Base-by-base conservation (phyloP, 768 basidiomycete genomes). In the Leccinellum albellum region DNA sequence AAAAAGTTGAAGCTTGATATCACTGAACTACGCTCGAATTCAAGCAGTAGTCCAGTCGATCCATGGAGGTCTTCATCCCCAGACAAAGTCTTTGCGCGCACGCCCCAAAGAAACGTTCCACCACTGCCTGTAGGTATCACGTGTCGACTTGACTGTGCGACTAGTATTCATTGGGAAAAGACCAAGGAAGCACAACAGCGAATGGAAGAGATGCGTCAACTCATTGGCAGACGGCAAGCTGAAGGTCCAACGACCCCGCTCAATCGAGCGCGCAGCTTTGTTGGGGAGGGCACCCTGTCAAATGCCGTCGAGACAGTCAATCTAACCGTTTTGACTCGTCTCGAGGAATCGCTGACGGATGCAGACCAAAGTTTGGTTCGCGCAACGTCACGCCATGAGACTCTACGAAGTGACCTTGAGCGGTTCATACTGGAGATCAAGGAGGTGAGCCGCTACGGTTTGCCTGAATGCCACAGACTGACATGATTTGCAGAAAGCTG, bases 161-260 rank as follows among this genome's bases (percentile, higher is more conserved):
- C 45, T 20, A 44, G 35, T 59, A 31, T 46, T 66, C 37, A 61
- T 50, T 31, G 17, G 45, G 52, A 49, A 91, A 62, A 93, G 91
- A 88, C 82, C 13, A 85, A 73, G 65, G 90, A 85, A 54, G 89
- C 90, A 33, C 85, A 85, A 62, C 85, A 86, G 33, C 84, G 91
- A 23, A 79, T 91, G 77, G 84, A 90, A 63, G 91, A 94, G 69
- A 90, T 94, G 90, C 81, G 85, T 40, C 82, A 82, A 61, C 75
- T 91, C 55, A 91, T 94, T 56, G 73, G 76, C 35, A 81, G 77
- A 59, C 77, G 90, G 61, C 78, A 82, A 64, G 76, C 72, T 17
- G 86, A 86, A 33, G 70, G 51, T 28, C 59, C 67, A 17, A 51
- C 71, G 6, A 76, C 81, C 9, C 79, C 82, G 56, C 78, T 79